A percentile compares a stretch with the other conserved stretches of the same genome.
phyloP scores from a whole-genome alignment of 176 grass and related monocot genomes.

The Chrysopogon serrulatus region DNA sequence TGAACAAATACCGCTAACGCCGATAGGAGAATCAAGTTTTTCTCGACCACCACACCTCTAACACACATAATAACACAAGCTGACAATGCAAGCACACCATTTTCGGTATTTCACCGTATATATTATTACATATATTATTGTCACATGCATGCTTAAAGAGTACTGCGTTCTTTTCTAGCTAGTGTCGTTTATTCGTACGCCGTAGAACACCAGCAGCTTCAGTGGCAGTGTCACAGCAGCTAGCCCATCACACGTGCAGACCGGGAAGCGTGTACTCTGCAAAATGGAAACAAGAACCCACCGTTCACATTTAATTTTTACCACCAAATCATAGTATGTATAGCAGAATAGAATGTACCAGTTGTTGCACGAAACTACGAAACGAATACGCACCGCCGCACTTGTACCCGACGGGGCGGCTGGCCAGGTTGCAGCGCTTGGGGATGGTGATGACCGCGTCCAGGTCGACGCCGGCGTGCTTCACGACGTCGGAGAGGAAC shows the following conservation, averaged over 20 bases:
- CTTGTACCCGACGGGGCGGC: conserved; percentile 57
- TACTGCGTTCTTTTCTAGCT: no score
- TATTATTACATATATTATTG: background rate
- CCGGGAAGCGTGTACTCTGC: conserved; percentile 36
- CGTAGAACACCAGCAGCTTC: background rate
- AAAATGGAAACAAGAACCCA: background rate
- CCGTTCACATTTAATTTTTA: background rate
- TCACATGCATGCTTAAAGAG: background rate
- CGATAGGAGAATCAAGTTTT: no score
- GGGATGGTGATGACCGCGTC: conserved; percentile 58
- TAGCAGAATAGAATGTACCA: background rate
- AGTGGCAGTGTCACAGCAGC: background rate
- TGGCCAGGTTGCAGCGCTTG: conserved; percentile 47
- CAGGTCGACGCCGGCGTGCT: conserved; percentile 36
- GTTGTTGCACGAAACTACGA: background rate
- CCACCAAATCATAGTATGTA: background rate
- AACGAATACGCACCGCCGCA: conserved; percentile 40
- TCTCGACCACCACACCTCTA: no score
- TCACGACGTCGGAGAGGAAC: conserved; percentile 48
- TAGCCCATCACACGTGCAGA: conserved; percentile 3
- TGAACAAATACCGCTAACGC: no score
- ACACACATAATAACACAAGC: background rate
- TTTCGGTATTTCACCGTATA: background rate
- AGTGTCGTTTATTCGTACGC: conserved; percentile 1
- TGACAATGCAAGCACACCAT: background rate